These are phyloP conservation scores for Apiospora sp. DNA, from an alignment of 2,329 filamentous ascomycete genomes.

Conservation along the genomic window DNA sequence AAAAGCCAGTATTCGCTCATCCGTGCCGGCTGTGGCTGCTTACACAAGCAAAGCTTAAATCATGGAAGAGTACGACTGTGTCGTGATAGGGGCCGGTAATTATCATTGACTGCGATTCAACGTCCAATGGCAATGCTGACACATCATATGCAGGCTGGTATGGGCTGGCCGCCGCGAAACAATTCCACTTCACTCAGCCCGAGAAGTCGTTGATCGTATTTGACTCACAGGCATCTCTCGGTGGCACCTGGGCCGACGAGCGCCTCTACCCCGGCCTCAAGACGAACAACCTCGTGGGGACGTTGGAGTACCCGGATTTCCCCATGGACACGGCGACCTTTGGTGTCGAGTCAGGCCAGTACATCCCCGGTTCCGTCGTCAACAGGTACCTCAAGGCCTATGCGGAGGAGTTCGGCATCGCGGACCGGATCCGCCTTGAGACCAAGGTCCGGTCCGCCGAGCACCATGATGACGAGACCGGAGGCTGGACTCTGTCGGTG, in stretches of 20 bases:
- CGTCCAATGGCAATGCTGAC: not conserved
- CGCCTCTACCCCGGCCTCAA: constrained; percentile 74
- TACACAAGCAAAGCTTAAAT: not conserved
- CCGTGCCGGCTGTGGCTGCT: no score
- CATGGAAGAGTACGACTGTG: constrained; percentile 56
- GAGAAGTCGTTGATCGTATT: constrained; percentile 63
- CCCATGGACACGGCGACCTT: constrained; percentile 67
- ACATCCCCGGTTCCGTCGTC: constrained; percentile 65
- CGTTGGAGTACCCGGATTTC: constrained; percentile 77
- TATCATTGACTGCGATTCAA: no score
- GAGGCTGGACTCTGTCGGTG: constrained; percentile 43
- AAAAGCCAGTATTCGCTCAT: not conserved
- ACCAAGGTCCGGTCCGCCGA: constrained; percentile 56
- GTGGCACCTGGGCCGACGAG: constrained; percentile 75
- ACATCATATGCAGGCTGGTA: constrained; percentile 20
- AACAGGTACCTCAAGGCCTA: constrained; percentile 66
- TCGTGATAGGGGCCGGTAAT: constrained; percentile 62
- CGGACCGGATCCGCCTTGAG: constrained; percentile 55
- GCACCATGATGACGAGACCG: constrained; percentile 54
- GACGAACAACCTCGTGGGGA: constrained; percentile 77
- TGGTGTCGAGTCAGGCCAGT: constrained; percentile 56
- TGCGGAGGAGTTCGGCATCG: constrained; percentile 60
- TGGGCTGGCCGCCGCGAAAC: constrained; percentile 69
- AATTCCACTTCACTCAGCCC: constrained; percentile 66
- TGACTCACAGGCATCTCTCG: constrained; percentile 64